Base-by-base conservation (phyloP, 1,284 basidiomycete species). In the Grifola frondosa region DNA sequence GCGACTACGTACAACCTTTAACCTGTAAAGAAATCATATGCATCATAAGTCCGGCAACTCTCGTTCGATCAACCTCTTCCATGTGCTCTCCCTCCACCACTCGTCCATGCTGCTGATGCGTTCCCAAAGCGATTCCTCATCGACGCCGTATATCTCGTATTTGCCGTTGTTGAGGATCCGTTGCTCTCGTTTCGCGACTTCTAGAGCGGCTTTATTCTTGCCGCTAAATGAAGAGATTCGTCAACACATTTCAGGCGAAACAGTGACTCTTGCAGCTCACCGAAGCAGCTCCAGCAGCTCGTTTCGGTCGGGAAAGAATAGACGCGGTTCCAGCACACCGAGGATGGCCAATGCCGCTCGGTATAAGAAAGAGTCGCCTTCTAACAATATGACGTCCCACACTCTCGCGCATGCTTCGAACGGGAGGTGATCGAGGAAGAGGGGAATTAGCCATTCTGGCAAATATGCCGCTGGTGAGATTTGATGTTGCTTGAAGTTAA, bases 31-130 rank as follows among this genome's bases (percentile, higher is more conserved):
- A 19, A 12, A 29, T 35, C 10, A 22, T 37, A 12, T 13, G 4
- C 25, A 10, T 39, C 72, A 90, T 58, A 88, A 55, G 69, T 97
- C 93, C 10, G 93, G 93, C 58, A 96, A 69, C 67, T 97, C 93
- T 59, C 93, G 74, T 51, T 83, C 78, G 51, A 93, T 83, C 45
- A 97, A 67, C 48, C 93, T 74, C 49, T 78, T 82, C 84, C 91
- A 97, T 37, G 90, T 90, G 53, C 81, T 88, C 60, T 95, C 91
- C 60, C 83, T 91, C 93, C 94, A 97, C 89, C 89, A 91, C 29
- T 91, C 90, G 29, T 90, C 85, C 80, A 94, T 84, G 39, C 73
- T 73, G 48, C 84, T 76, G 26, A 93, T 82, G 30, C 80, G 73
- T 38, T 85, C 84, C 83, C 89, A 93, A 9, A 92, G 64, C 1